Percentiles rank a stretch among this genome's conserved stretches.
These are phyloP conservation scores for Pichia thaimueangensis DNA, from an alignment of 805 yeast species.

Conservation along the genomic window DNA sequence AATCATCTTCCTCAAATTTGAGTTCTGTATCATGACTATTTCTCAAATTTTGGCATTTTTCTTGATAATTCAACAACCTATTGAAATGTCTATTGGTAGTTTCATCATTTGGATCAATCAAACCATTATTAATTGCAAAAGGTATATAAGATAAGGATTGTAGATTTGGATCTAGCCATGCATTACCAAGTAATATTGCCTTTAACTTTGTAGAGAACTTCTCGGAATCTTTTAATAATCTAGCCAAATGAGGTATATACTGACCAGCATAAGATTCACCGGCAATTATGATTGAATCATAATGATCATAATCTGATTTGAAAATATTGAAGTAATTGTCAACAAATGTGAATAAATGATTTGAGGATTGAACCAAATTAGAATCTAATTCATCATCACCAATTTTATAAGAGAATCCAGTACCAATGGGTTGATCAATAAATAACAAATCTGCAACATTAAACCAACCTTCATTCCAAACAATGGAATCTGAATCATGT, in stretches of 20 bases:
- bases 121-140: slow-evolving; percentile 51
- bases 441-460: slow-evolving; percentile 71
- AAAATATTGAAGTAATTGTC: slow-evolving; percentile 60
- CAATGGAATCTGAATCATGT: slow-evolving; percentile 32
- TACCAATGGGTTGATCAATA: slow-evolving; percentile 92
- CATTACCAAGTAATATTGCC: slow-evolving; percentile 81
- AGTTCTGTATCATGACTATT: slow-evolving; percentile 20
- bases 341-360: slow-evolving; percentile 60
- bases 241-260: slow-evolving; percentile 83
- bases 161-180: slow-evolving; percentile 85
- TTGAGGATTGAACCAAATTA: slow-evolving; percentile 52
- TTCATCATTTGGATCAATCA: slow-evolving; percentile 35
- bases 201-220: slow-evolving; percentile 37
- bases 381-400: slow-evolving; percentile 39
- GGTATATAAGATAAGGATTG: slow-evolving; percentile 81
- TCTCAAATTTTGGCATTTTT: slow-evolving; percentile 52
- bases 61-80: slow-evolving; percentile 43
- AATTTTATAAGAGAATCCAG: slow-evolving; percentile 69
- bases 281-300: slow-evolving; percentile 59
- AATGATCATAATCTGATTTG: slow-evolving; percentile 48
- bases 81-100: slow-evolving; percentile 33
- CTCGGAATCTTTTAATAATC: slow-evolving; percentile 46
- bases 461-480: slow-evolving; percentile 74
- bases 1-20: slow-evolving; percentile 25
- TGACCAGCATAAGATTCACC: slow-evolving; percentile 99